Conservation (phyloP, 495 filamentous ascomycete species). For the Daldinia caldariorum region DNA sequence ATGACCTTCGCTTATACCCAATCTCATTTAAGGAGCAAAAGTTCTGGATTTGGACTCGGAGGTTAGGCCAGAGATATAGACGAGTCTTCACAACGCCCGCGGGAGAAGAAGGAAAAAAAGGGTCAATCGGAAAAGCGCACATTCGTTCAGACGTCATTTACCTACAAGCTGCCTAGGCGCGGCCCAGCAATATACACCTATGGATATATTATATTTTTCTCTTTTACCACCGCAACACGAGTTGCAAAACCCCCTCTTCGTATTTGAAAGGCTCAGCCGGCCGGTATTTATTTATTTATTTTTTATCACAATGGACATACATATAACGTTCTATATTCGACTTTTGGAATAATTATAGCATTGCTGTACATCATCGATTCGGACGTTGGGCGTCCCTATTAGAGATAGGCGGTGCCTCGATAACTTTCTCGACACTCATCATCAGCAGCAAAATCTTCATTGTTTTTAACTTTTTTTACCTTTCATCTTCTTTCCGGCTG, state of each 20-base stretch:
- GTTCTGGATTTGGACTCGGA: slow-evolving; percentile 28
- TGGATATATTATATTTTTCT: slow-evolving; percentile 16
- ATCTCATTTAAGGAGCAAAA: slow-evolving; percentile 37
- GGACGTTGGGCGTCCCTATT: slow-evolving; percentile 36
- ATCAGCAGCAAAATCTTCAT: neutral
- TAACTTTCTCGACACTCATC: slow-evolving; percentile 25
- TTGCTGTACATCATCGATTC: slow-evolving; percentile 40
- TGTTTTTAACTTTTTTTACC: neutral
- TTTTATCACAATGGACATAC: slow-evolving; percentile 9
- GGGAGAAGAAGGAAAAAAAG: slow-evolving; percentile 6
- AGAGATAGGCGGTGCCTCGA: slow-evolving; percentile 16
- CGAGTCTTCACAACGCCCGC: slow-evolving; percentile 23
- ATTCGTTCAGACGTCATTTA: slow-evolving; percentile 24
- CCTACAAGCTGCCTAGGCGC: slow-evolving; percentile 24
- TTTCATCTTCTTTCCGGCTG: slow-evolving; percentile 25
- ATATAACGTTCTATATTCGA: slow-evolving; percentile 38
- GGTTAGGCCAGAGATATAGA: slow-evolving; percentile 39
- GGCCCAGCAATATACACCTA: slow-evolving; percentile 26
- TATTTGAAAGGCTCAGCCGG: slow-evolving; percentile 46
- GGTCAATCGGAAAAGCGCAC: slow-evolving; percentile 19
- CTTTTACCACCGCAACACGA: slow-evolving; percentile 15
- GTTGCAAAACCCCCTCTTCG: slow-evolving; percentile 29
- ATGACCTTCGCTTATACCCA: slow-evolving; percentile 45
- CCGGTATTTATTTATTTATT: slow-evolving; percentile 12
- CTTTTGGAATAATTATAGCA: slow-evolving; percentile 30